phyloP scores from a whole-genome alignment of 805 yeast genomes.

The Ogataea haglerorum region DNA sequence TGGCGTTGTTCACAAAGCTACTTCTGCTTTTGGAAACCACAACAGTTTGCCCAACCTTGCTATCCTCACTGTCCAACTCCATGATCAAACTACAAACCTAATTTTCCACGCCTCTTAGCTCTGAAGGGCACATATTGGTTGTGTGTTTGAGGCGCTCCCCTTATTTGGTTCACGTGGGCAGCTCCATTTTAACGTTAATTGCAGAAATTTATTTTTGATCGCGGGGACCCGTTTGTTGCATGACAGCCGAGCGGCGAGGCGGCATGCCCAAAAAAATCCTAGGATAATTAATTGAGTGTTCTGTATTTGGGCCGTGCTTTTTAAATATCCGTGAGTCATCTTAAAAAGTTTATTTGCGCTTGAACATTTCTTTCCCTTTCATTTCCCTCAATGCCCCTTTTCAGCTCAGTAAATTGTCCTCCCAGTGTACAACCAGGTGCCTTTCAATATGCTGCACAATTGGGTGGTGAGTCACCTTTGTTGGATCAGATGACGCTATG shows the following conservation, averaged over 20 bases:
- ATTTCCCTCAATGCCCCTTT: slow-evolving; percentile 1
- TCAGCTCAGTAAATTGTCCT: neutral
- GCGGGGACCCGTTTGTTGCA: neutral
- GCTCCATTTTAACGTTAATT: neutral
- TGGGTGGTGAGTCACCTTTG: neutral
- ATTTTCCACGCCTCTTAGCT: neutral
- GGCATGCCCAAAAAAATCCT: neutral
- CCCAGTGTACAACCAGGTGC: neutral
- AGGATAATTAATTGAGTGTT: slow-evolving; percentile 1
- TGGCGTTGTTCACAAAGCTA: slow-evolving; percentile 2
- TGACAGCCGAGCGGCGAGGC: slow-evolving; percentile 1
- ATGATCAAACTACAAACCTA: neutral
- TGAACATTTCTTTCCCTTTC: neutral
- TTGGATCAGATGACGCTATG: slow-evolving; percentile 8
- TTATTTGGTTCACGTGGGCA: neutral
- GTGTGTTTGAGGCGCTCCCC: neutral
- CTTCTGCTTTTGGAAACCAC: neutral
- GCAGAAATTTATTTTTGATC: neutral
- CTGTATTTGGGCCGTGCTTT: slow-evolving; percentile 8
- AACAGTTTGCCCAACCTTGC: neutral
- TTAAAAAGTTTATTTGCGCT: neutral
- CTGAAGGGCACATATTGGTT: neutral
- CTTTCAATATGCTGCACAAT: no score
- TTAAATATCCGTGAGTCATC: slow-evolving; percentile 2
- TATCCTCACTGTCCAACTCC: neutral